Evolutionary conservation across 140 eudicot genomes (phyloP), one percentile per base, ranked within the genome.

Genomic region (Erigeron philadelphicus): DNA sequence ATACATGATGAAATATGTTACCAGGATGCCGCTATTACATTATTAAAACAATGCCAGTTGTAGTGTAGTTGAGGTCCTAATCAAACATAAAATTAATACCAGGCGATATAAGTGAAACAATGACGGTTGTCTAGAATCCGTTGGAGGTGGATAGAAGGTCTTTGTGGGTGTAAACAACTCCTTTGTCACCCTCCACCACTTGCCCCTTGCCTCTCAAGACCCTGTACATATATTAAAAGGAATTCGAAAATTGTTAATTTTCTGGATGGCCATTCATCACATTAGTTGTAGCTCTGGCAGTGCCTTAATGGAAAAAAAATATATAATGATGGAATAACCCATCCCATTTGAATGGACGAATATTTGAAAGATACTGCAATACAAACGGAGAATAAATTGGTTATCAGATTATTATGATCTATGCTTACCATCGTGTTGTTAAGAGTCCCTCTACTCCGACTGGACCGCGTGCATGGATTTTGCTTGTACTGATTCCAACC

Each of bases 371-470:
- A 16, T n/a, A 25, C 2, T 15, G 9, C 38, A 17, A 52, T 68
- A 16, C 2, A 31, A 59, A 31, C 42, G 13, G 23, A 41, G 35
- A 17, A 9, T 5, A 31, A 31, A 31, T 31, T 31, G 5, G 38
- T 31, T 31, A 25, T 25, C 35, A 63, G 1, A 8, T 19, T 12
- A n/a, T 64, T 7, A 52, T 21, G 11, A 42, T 68, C 58, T 56
- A 47, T 18, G 64, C 87, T 44, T 84, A 92, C 98, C 98, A 92
- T 86, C 81, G 75, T 6, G 96, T 92, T 23, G 98, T 92, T 78
- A 92, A 65, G 55, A 92, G 83, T 73, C 98, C 98, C 77, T 92
- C 98, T 43, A 92, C 98, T 58, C 98, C 98, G n/a, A 92, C 98
- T 0, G 98, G 98, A 68, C 98, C 98, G 47, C 98, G 96, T n/a